phyloP scores from a whole-genome alignment of 148 eudicot genomes.

The Nyssa sinensis region DNA sequence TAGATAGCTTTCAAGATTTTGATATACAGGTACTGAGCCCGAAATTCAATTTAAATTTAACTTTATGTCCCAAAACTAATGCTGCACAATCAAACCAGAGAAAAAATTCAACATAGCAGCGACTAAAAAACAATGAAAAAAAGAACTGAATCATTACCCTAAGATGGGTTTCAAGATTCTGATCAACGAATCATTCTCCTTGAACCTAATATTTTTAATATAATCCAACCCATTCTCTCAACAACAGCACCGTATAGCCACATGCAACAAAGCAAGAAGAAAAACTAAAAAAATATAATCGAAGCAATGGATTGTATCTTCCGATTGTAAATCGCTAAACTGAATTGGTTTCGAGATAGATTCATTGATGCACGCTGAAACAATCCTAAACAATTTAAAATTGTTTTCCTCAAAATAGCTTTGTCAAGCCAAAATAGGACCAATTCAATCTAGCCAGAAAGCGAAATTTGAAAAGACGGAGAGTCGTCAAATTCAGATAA shows the following conservation, averaged over 20 bases:
- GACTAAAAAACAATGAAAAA: too few relatives aligned
- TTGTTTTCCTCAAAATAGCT: neutral
- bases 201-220: neutral
- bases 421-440: neutral
- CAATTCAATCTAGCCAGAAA: neutral
- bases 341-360: neutral
- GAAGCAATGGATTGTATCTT: too few relatives aligned
- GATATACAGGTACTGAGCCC: too few relatives aligned
- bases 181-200: neutral
- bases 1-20: too few relatives aligned
- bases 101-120: neutral
- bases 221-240: neutral
- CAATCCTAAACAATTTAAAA: too few relatives aligned
- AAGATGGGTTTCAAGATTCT: neutral
- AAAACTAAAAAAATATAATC: neutral
- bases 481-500: neutral
- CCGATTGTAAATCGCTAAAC: too few relatives aligned
- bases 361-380: neutral
- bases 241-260: neutral
- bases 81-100: too few relatives aligned
- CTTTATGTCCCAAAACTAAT: too few relatives aligned
- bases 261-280: conserved; percentile 3
- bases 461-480: neutral
- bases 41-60: too few relatives aligned
- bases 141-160: neutral